Conservation (phyloP, 1,284 basidiomycete species). For the Tilletia walkeri region DNA sequence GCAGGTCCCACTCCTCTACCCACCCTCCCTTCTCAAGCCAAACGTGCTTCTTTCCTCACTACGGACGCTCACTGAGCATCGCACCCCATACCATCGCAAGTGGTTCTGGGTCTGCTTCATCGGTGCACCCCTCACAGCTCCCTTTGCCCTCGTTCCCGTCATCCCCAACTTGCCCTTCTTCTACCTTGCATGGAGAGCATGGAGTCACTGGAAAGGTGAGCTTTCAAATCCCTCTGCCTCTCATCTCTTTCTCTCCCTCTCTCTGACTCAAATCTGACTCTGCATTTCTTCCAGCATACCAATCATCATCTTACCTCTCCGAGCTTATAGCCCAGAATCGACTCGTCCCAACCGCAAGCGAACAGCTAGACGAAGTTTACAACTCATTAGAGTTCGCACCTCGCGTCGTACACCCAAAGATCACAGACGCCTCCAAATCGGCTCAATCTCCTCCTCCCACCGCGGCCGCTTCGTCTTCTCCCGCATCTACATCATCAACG, state of each 20-base stretch:
- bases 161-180: constrained; percentile 53
- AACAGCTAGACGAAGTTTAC: constrained; percentile 33
- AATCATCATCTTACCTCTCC: constrained; percentile 40
- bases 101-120: constrained; percentile 40
- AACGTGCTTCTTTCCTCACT: constrained; percentile 35
- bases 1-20: constrained; percentile 44
- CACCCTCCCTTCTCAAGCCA: constrained; percentile 32
- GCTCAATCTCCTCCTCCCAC: background rate
- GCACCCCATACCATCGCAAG: constrained; percentile 45
- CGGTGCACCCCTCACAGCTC: constrained; percentile 49
- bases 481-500: background rate
- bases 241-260: background rate
- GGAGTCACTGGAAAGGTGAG: constrained; percentile 48
- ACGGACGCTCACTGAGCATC: constrained; percentile 30
- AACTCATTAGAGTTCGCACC: constrained; percentile 5
- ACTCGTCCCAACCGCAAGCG: constrained; percentile 37
- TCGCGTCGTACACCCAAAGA: constrained; percentile 10
- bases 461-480: background rate
- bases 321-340: constrained; percentile 33
- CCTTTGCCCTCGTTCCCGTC: constrained; percentile 50
- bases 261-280: background rate
- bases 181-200: constrained; percentile 53
- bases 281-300: constrained; percentile 33
- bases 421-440: background rate
- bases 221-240: constrained; percentile 16